Conservation (phyloP, 495 filamentous ascomycete species). For the Neurospora sp. region DNA sequence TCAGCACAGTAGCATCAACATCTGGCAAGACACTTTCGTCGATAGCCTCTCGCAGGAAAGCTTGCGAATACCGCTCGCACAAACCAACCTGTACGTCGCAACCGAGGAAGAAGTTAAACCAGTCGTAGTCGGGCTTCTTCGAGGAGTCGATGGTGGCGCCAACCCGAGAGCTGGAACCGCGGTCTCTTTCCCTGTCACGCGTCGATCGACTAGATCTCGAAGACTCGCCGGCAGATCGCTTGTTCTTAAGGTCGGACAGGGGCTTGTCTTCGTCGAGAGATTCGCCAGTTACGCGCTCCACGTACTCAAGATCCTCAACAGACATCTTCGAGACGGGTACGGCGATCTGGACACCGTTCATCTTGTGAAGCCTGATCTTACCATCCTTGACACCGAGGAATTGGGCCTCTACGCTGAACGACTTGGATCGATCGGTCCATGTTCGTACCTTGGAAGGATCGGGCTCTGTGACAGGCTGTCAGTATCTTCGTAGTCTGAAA, state of each 20-base stretch:
- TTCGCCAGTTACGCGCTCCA: constrained; percentile 74
- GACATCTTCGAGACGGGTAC: constrained; percentile 95
- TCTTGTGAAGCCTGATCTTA: constrained; percentile 96
- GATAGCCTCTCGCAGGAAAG: constrained; percentile 86
- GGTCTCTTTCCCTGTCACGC: background rate
- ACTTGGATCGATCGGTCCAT: constrained; percentile 91
- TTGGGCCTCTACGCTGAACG: constrained; percentile 95
- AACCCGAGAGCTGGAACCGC: constrained; percentile 18
- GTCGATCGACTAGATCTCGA: constrained; percentile 7
- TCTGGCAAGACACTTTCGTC: constrained; percentile 84
- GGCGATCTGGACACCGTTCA: constrained; percentile 96
- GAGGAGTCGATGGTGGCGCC: constrained; percentile 44
- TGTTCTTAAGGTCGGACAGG: constrained; percentile 62
- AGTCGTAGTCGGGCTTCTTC: constrained; percentile 74
- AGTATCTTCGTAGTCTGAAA: background rate
- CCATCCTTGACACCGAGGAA: constrained; percentile 89
- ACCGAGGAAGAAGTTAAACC: constrained; percentile 96
- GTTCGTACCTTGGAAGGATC: constrained; percentile 74
- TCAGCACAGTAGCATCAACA: constrained; percentile 68
- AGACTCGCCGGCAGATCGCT: constrained; percentile 13
- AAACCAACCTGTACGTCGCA: constrained; percentile 85
- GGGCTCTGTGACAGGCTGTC: constrained; percentile 47
- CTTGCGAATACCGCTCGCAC: constrained; percentile 86
- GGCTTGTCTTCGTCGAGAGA: constrained; percentile 97
- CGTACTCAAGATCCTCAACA: constrained; percentile 85